A percentile compares a stretch with the other conserved stretches of the same genome.
phyloP scores from a whole-genome alignment of 2,329 filamentous ascomycete species.

The Ophiostoma sp. region DNA sequence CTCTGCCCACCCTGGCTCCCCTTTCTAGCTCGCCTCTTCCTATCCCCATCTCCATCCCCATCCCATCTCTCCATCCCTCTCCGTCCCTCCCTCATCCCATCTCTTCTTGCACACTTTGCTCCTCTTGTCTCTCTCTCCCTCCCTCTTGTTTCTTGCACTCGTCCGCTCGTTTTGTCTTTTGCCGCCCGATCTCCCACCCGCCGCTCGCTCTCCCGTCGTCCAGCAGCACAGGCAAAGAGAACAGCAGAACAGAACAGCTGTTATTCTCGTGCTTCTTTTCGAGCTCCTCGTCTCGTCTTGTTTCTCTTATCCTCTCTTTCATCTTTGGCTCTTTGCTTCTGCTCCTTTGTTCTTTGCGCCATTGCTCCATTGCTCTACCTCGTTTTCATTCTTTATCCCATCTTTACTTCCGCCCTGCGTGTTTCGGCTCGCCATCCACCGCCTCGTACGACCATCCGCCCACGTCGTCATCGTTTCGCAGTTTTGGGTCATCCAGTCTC shows the following conservation, averaged over 20 bases:
- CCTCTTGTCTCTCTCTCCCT: slow-evolving; percentile 8
- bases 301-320: background rate
- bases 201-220: background rate
- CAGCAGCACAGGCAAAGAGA: background rate
- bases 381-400: background rate
- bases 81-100: background rate
- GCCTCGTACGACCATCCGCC: background rate
- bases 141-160: slow-evolving; percentile 4
- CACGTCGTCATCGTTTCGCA: background rate
- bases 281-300: background rate
- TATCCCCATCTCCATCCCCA: slow-evolving; percentile 10
- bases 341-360: background rate
- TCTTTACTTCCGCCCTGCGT: background rate
- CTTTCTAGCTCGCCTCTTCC: slow-evolving; percentile 4
- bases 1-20: slow-evolving; percentile 12
- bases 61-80: slow-evolving; percentile 4
- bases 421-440: background rate
- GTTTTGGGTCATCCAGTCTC: background rate
- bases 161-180: slow-evolving; percentile 16
- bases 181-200: background rate
- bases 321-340: background rate
- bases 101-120: slow-evolving; percentile 10
- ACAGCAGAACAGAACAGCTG: background rate
- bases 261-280: background rate
- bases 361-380: background rate